Conservation (phyloP, 306 rosid genomes). For the Lithocarpus polystachyus region DNA sequence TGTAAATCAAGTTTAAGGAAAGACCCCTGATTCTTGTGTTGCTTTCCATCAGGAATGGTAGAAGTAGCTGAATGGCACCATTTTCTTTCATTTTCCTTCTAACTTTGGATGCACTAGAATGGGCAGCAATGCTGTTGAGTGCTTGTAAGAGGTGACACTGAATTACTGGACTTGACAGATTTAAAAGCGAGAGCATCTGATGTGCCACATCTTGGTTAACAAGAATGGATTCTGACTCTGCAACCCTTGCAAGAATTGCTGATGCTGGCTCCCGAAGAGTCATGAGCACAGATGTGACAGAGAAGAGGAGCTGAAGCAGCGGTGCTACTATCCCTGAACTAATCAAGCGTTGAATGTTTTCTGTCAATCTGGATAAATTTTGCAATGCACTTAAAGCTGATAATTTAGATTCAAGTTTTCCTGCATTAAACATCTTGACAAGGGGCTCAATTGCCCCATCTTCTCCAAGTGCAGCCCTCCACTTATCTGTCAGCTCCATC, state of each 20-base stretch:
- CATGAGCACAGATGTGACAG: conserved; percentile 92
- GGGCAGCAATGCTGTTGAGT: conserved; percentile 69
- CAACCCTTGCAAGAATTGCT: conserved; percentile 78
- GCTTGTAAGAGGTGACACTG: conserved; percentile 78
- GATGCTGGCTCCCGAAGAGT: conserved; percentile 89
- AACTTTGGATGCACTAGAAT: conserved; percentile 56
- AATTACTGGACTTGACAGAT: conserved; percentile 74
- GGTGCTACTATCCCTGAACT: conserved; percentile 59
- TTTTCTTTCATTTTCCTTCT: conserved; percentile 69
- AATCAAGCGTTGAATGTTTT: conserved; percentile 60
- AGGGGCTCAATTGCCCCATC: conserved; percentile 80
- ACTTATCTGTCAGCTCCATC: conserved; percentile 76
- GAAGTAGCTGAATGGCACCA: conserved; percentile 76
- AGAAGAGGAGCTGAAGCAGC: conserved; percentile 84
- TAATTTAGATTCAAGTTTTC: conserved; percentile 87
- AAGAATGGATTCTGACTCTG: conserved; percentile 67
- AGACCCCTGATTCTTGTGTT: conserved; percentile 44
- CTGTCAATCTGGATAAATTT: conserved; percentile 57
- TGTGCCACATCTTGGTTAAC: conserved; percentile 59
- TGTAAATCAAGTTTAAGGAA: conserved; percentile 54
- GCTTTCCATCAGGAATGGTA: conserved; percentile 66
- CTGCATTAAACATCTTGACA: conserved; percentile 59
- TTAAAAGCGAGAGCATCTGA: conserved; percentile 87
- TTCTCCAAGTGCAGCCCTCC: conserved; percentile 70
- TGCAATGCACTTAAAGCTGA: conserved; percentile 84